phyloP scores from a whole-genome alignment of 2,329 filamentous ascomycete species.

The Geoglossum cookeanum region DNA sequence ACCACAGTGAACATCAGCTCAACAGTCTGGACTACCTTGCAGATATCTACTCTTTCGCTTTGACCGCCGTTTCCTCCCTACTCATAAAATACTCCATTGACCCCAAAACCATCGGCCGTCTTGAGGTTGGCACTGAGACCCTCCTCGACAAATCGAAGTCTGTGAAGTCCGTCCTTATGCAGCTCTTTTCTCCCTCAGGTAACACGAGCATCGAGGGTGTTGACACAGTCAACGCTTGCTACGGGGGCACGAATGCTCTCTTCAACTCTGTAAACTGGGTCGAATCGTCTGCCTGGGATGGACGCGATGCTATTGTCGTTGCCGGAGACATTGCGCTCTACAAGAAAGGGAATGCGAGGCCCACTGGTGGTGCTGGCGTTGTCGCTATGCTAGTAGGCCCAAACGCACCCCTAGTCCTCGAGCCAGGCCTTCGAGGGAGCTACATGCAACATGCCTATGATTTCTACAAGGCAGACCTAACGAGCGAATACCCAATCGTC shows the following conservation, averaged over 20 bases:
- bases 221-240: conserved; percentile 71
- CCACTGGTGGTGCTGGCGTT: conserved; percentile 61
- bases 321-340: conserved; percentile 73
- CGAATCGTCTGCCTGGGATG: conserved; percentile 75
- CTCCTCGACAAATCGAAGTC: conserved; percentile 81
- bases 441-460: conserved; percentile 77
- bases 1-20: background rate
- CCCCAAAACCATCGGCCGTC: conserved; percentile 53
- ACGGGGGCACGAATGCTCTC: conserved; percentile 67
- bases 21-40: background rate
- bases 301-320: conserved; percentile 60
- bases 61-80: conserved; percentile 60
- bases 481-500: conserved; percentile 72
- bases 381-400: conserved; percentile 66
- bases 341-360: conserved; percentile 64
- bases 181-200: conserved; percentile 50
- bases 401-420: conserved; percentile 55
- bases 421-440: conserved; percentile 59
- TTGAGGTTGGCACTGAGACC: conserved; percentile 75
- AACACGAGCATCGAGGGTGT: conserved; percentile 74
- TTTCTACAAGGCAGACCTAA: conserved; percentile 79
- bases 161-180: conserved; percentile 76
- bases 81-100: conserved; percentile 72
- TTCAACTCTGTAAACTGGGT: conserved; percentile 76
- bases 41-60: conserved; percentile 78